A percentile compares a stretch with the other conserved stretches of the same genome.
These are phyloP conservation scores for Botrytis elliptica DNA, from an alignment of 2,329 filamentous ascomycete genomes.

Conservation along the genomic window DNA sequence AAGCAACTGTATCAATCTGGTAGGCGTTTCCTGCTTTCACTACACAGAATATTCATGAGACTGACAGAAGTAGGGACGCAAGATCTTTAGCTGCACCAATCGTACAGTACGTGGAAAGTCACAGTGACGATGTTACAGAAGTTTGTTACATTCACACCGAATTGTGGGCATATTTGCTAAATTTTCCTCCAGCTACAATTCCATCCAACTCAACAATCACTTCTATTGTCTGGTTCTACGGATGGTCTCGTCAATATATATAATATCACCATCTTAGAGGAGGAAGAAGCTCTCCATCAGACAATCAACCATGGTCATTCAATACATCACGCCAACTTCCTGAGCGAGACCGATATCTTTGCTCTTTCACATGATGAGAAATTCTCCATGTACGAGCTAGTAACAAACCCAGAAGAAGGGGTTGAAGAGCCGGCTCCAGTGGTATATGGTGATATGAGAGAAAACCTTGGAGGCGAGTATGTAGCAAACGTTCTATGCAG, in stretches of 20 bases:
- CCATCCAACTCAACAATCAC: conserved; percentile 57
- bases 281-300: conserved; percentile 75
- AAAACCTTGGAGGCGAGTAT: conserved; percentile 68
- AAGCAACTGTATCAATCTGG: conserved; percentile 62
- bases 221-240: conserved; percentile 74
- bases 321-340: conserved; percentile 72
- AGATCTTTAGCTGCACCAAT: conserved; percentile 49
- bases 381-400: conserved; percentile 69
- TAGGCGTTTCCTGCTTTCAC: conserved; percentile 38
- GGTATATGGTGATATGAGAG: conserved; percentile 68
- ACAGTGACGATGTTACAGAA: conserved; percentile 67
- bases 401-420: conserved; percentile 61
- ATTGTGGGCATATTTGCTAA: conserved; percentile 27
- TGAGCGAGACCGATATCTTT: conserved; percentile 63
- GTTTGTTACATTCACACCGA: conserved; percentile 37
- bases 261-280: conserved; percentile 66
- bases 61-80: conserved; percentile 51
- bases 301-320: conserved; percentile 76
- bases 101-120: conserved; percentile 61
- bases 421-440: conserved; percentile 48
- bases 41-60: neutral
- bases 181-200: conserved; percentile 52
- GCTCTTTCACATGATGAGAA: conserved; percentile 77
- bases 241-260: conserved; percentile 78
- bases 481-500: conserved; percentile 65